Conservation (phyloP, 306 rosid species). For the Prunus persica region Prunus_persica_NCBIv2 NC_034011.1:18397001-18397500, state of each 20-base stretch:
- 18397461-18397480: conserved; percentile 87
- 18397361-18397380: conserved; percentile 90
- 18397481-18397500: conserved; percentile 93
- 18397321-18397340: neutral
- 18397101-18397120: conserved; percentile 77
- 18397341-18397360: conserved; percentile 3
- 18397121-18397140: conserved; percentile 74
- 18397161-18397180: conserved; percentile 88
- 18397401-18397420: conserved; percentile 79
- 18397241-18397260: neutral
- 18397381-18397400: conserved; percentile 85
- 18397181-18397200: conserved; percentile 88
- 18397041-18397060: conserved; percentile 95
- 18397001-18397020: conserved; percentile 16
- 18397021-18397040: conserved; percentile 47
- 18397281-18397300: neutral
- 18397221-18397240: conserved; percentile 9
- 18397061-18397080: conserved; percentile 91
- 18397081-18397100: conserved; percentile 83
- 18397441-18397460: conserved; percentile 85
- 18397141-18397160: conserved; percentile 91
- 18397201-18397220: conserved; percentile 73
- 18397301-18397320: neutral
- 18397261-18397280: neutral
- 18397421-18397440: conserved; percentile 83